Base-by-base conservation (phyloP, 1,139 yeast genomes). In the Candida sanyaensis region DNA sequence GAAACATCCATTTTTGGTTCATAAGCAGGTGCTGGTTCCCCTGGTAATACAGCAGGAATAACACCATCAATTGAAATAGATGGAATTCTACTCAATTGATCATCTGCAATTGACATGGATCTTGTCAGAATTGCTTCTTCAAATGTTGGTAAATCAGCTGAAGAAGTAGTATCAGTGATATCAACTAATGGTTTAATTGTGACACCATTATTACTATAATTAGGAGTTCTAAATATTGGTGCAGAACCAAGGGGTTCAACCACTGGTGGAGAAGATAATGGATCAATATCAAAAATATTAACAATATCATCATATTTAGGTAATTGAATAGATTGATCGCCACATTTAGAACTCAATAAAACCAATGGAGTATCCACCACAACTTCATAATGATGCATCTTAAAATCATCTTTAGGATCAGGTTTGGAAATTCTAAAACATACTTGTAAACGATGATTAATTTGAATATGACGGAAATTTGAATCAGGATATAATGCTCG, bases 281-380 rank as follows among this genome's bases (percentile, higher is more conserved):
- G 39, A 11, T 36, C 39, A 10, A 11, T 36, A 13, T 36, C 39
- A 36, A 36, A 36, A 5, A 36, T 24, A 11, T 24, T 21, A 6
- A 53, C 63, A 21, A 69, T 49, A 32, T 71, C 77, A 51, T 66
- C 60, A 56, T 89, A 89, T 33, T 80, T 77, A 0, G 97, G 97
- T 46, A 90, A 73, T 43, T 85, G 88, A 41, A 84, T 73, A 40
- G 84, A 84, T 3, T 79, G 91, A 11, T 77, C 80, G 42, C 75
- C 78, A 69, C 97, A 90, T 53, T 82, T 78, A 26, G 89, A 80
- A 46, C 95, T 86, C 42, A 89, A 74, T 46, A 91, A 71, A 29
- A 79, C 76, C 45, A 91, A 75, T 0, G 97, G 97, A 0, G 96
- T 88, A 62, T 90, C 97, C 41, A 91, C 87, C 45, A 90, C 84